A percentile compares a stretch with the other conserved stretches of the same genome.
These are phyloP conservation scores for Tothia fuscella DNA, from an alignment of 2,329 filamentous ascomycete genomes.

Conservation along the genomic window DNA sequence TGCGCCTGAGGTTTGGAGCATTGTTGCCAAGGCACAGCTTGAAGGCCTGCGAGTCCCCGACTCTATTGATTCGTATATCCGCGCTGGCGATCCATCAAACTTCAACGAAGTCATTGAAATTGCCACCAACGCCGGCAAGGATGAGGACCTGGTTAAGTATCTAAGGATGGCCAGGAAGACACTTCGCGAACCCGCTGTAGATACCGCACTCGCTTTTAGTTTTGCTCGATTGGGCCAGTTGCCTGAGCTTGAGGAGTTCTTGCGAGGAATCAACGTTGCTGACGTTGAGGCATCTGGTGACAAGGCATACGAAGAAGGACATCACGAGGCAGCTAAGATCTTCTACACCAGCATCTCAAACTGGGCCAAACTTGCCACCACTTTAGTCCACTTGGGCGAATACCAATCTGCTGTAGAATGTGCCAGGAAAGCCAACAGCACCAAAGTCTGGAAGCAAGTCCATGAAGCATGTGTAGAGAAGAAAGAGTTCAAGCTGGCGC, in stretches of 20 bases:
- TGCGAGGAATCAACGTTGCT: constrained; percentile 84
- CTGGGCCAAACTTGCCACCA: constrained; percentile 98
- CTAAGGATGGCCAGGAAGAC: constrained; percentile 97
- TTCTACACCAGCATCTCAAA: constrained; percentile 98
- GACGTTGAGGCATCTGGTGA: constrained; percentile 95
- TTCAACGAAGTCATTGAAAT: constrained; percentile 94
- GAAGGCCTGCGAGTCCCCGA: constrained; percentile 89
- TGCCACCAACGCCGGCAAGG: constrained; percentile 88
- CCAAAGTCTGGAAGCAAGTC: constrained; percentile 98
- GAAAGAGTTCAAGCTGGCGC: constrained; percentile 97
- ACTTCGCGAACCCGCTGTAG: constrained; percentile 81
- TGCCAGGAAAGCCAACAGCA: constrained; percentile 95
- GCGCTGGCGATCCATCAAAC: constrained; percentile 84
- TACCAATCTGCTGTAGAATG: constrained; percentile 97
- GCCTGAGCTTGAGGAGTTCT: constrained; percentile 88
- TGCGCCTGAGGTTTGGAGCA: constrained; percentile 91
- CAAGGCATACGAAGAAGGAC: constrained; percentile 90
- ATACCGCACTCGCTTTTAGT: constrained; percentile 87
- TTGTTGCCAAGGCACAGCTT: constrained; percentile 93
- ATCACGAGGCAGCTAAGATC: constrained; percentile 94
- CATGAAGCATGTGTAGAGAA: constrained; percentile 92
- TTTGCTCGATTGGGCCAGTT: constrained; percentile 88
- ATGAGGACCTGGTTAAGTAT: constrained; percentile 94
- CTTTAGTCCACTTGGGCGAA: constrained; percentile 89
- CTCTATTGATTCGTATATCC: constrained; percentile 94